Base-by-base conservation (phyloP, 768 basidiomycete genomes). In the Suillus discolor region DNA sequence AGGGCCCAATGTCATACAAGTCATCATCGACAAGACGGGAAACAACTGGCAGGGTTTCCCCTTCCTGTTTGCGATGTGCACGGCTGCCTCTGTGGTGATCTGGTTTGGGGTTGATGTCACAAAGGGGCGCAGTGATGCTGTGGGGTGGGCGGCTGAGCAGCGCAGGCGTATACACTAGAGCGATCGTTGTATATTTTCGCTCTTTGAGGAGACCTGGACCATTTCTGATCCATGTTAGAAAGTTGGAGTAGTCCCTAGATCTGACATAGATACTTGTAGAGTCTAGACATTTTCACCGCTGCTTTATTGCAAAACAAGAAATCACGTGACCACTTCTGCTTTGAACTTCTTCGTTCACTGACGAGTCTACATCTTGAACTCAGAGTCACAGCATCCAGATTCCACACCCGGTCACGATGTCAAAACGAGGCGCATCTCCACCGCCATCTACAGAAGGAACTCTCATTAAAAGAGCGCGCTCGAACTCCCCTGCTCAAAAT, bases 1-100 rank as follows among this genome's bases (percentile, higher is more conserved):
- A 53, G 93, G 93, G 0, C 92, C 93, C 0, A 94, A 91, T 67
- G 92, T 94, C 11, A 89, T 94, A 45, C 91, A 93, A 73, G 91
- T 87, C 4, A 93, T 94, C 72, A 93, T 95, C 65, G 81, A 92
- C 75, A 79, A 79, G 60, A 82, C 87, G 3, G 89, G 88, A 0
- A 83, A 87, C 73, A 93, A 90, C 72, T 94, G 93, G 93, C 83
- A 85, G 72, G 93, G 93, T 0, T 94, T 94, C 73, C 90, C 91
- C 2, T 94, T 94, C 79, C 78, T 94, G 25, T 93, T 94, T 70
- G 88, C 87, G 34, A 77, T 93, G 9, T 93, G 91, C 68, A 73
- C 79, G 13, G 72, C 76, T 25, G 92, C 93, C 1, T 89, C 88
- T 42, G 23, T 92, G 57, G 83, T 90, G 20, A 94, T 94, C 63